phyloP scores from a whole-genome alignment of 495 filamentous ascomycete genomes.

The Lasiosphaeria ovina region DNA sequence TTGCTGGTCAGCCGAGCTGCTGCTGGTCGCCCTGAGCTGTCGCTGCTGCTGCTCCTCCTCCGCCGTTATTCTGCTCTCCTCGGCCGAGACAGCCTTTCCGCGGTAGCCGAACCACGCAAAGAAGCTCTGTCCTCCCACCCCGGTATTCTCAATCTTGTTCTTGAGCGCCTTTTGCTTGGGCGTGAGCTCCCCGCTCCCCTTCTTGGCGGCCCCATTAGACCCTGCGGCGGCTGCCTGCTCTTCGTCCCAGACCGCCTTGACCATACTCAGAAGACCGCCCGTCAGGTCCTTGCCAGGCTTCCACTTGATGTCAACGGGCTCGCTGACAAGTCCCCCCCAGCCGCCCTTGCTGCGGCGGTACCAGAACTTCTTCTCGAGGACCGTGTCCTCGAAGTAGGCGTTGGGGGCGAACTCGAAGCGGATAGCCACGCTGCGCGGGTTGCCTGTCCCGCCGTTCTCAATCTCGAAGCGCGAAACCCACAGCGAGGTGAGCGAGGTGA shows the following conservation, averaged over 20 bases:
- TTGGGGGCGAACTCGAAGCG: constrained; percentile 64
- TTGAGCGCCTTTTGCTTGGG: constrained; percentile 52
- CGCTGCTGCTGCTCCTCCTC: constrained; percentile 59
- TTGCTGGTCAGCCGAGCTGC: constrained; percentile 49
- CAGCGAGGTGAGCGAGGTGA: constrained; percentile 58
- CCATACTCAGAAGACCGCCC: constrained; percentile 70
- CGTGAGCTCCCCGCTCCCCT: constrained; percentile 27
- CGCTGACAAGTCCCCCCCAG: constrained; percentile 71
- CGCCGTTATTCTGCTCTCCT: constrained; percentile 60
- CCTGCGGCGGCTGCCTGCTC: constrained; percentile 45
- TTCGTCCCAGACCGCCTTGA: constrained; percentile 64
- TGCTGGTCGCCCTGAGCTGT: constrained; percentile 54
- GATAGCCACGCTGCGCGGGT: constrained; percentile 65
- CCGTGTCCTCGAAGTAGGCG: constrained; percentile 67
- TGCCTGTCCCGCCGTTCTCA: constrained; percentile 53
- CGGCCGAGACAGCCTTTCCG: constrained; percentile 62
- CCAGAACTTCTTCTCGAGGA: constrained; percentile 88
- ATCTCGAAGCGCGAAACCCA: constrained; percentile 77
- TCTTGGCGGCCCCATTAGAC: constrained; percentile 27
- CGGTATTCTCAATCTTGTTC: constrained; percentile 54
- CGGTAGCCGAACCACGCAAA: constrained; percentile 85
- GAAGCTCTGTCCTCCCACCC: constrained; percentile 67
- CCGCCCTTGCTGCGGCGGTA: constrained; percentile 64
- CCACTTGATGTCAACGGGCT: constrained; percentile 86
- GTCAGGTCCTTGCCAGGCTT: constrained; percentile 82